Percentiles rank a stretch among this genome's conserved stretches.
These are phyloP conservation scores for Tulasnella sp. DNA, from an alignment of 768 basidiomycete genomes.

Conservation along the genomic window DNA sequence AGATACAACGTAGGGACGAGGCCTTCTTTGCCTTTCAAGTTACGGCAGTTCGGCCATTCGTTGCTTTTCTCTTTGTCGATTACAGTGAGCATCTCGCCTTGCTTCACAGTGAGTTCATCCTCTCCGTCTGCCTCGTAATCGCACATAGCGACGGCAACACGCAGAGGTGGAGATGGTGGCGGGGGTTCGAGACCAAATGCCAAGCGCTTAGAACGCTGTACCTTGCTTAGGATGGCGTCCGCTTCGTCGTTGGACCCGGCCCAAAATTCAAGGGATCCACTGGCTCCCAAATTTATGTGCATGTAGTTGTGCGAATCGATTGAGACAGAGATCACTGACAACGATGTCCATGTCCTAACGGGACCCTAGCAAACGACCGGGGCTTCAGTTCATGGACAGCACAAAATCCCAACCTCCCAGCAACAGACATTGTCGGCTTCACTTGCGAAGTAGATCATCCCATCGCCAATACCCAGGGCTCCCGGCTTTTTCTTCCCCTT, in stretches of 20 bases:
- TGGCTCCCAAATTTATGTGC: slow-evolving; percentile 74
- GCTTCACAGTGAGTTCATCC: slow-evolving; percentile 81
- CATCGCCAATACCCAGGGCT: slow-evolving; percentile 90
- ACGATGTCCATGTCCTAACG: slow-evolving; percentile 90
- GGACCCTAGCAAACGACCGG: slow-evolving; percentile 59
- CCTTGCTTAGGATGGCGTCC: slow-evolving; percentile 78
- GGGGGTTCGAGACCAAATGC: slow-evolving; percentile 39
- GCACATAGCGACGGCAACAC: slow-evolving; percentile 59
- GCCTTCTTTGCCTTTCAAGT: slow-evolving; percentile 69
- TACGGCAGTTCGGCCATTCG: slow-evolving; percentile 97
- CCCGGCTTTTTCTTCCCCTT: slow-evolving; percentile 99
- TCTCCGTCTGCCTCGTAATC: slow-evolving; percentile 85
- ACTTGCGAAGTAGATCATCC: slow-evolving; percentile 93
- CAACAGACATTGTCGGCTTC: slow-evolving; percentile 87
- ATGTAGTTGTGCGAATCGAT: slow-evolving; percentile 71
- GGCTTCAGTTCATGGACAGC: background rate
- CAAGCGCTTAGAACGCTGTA: slow-evolving; percentile 60
- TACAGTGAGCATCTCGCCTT: slow-evolving; percentile 75
- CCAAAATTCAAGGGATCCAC: slow-evolving; percentile 77
- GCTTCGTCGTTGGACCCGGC: slow-evolving; percentile 78
- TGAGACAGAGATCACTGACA: slow-evolving; percentile 57
- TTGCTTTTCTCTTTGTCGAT: slow-evolving; percentile 77
- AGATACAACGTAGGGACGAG: slow-evolving; percentile 96
- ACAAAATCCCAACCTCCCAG: background rate
- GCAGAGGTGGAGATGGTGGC: slow-evolving; percentile 31